phyloP scores from a whole-genome alignment of 202 grass and related monocot species.

The Miscanthus sacchariflorus region DNA sequence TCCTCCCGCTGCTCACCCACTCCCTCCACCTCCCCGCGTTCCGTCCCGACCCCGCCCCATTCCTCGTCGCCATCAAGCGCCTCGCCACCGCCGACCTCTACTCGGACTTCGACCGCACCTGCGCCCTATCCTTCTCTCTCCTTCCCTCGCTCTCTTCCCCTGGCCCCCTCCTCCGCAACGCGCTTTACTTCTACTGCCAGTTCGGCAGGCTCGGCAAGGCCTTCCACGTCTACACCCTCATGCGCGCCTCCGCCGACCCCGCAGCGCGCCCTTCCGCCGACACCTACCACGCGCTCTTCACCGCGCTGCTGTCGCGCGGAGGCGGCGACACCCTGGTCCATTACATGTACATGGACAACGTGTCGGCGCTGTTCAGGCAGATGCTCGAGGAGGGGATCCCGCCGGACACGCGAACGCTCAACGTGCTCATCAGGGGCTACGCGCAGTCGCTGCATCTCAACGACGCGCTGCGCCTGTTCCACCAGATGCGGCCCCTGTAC shows the following conservation, averaged over 20 bases:
- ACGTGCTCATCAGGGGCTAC: conserved; percentile 80
- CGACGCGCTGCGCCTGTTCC: conserved; percentile 81
- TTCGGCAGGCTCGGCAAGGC: conserved; percentile 74
- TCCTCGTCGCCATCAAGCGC: conserved; percentile 71
- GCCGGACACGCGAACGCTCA: conserved; percentile 72
- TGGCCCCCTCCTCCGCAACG: conserved; percentile 52
- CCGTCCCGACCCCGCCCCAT: conserved; percentile 58
- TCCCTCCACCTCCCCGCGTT: conserved; percentile 57
- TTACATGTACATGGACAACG: conserved; percentile 85
- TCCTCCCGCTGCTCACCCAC: conserved; percentile 70
- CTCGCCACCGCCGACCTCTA: conserved; percentile 72
- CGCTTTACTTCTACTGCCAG: conserved; percentile 92
- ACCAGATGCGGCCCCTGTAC: conserved; percentile 78
- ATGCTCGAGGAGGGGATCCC: conserved; percentile 81
- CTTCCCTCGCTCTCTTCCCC: conserved; percentile 64
- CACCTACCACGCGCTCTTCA: conserved; percentile 85
- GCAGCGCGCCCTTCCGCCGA: conserved; percentile 55
- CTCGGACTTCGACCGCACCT: conserved; percentile 72
- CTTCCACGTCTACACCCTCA: conserved; percentile 88
- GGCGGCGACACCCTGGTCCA: conserved; percentile 68
- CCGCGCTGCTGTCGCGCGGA: conserved; percentile 61
- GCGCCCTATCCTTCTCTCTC: conserved; percentile 70
- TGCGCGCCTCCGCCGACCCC: conserved; percentile 68
- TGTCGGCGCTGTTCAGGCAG: conserved; percentile 78
- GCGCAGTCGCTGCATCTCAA: conserved; percentile 82